Evolutionary conservation across 148 eudicot species (phyloP), one percentile per base, ranked within the genome.

Genomic region (Amaranthus palmeri): DNA sequence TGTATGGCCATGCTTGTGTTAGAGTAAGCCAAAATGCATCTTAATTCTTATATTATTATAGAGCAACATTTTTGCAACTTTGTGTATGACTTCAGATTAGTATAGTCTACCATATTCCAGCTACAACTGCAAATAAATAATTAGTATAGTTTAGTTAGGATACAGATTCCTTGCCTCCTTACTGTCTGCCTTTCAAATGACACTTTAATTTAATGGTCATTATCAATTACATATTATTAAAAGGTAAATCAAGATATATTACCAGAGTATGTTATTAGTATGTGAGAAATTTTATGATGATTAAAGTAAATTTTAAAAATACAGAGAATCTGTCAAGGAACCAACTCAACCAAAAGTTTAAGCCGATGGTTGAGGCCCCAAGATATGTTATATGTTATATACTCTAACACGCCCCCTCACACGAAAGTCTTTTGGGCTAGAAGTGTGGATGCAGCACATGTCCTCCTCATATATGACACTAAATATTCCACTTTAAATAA

Each of bases 151-250:
- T n/a, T 47, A 65, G 47, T 46, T 70, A 59, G 41, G 65, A 44
- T 56, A 8, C 45, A 25, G 13, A n/a, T n/a, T 68, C 12, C 54
- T 59, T 77, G 76, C 72, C 68, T 72, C 61, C 70, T 72, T 44
- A 17, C 15, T 77, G 80, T 72, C 80, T 59, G 71, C 67, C 62
- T 72, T 77, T 64, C 66, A 36, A 70, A 15, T 56, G 71, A 76
- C 79, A 76, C 59, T 70, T 49, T 42, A 63, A 70, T 63, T 70
- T 6, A n/a, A 46, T 63, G 70, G 52, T 67, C 62, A 76, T 45
- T 3, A 12, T 50, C 12, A 43, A 50, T 43, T 47, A 36, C 55
- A 14, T 14, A 65, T 48, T 48, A 40, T 61, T 54, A 18, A 15
- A 64, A 11, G 76, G 76, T 64, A 3, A 44, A 64, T 40, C n/a